Evolutionary conservation across 371 early-diverging fungal species (phyloP).

Genomic region (Mortierella polycephala): DNA sequence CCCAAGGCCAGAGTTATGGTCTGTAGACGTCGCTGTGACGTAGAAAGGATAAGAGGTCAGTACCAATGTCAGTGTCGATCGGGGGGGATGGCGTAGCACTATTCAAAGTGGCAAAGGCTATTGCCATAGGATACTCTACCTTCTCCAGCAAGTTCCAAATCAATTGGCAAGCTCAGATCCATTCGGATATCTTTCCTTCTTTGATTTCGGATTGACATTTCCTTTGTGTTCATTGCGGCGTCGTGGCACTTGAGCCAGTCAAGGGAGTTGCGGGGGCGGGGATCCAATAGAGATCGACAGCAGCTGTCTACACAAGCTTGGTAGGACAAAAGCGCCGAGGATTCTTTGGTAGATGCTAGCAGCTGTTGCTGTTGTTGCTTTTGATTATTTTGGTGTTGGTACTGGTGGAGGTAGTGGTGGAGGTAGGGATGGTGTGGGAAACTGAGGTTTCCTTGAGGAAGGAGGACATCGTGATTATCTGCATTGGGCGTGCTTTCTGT

Average conservation of each 20-base stretch:
- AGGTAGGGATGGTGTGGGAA: neutral
- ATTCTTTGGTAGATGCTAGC: neutral
- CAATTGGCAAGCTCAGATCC: neutral
- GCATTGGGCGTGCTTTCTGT: conserved; percentile 11
- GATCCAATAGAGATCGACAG: conserved; percentile 30
- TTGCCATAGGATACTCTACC: conserved; percentile 7
- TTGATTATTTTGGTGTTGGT: conserved; percentile 1
- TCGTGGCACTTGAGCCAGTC: conserved; percentile 42
- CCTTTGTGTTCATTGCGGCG: neutral
- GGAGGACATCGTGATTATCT: neutral
- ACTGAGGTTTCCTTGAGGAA: neutral
- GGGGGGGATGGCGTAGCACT: neutral
- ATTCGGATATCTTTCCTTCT: conserved; percentile 6
- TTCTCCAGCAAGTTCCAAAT: conserved; percentile 20
- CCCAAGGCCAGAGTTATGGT: too few species aligned
- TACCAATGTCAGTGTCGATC: neutral
- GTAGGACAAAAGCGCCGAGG: neutral
- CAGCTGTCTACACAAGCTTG: conserved; percentile 2
- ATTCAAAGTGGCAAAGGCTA: neutral
- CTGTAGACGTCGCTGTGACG: too few species aligned
- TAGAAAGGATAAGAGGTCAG: neutral
- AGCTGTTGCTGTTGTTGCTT: conserved; percentile 9
- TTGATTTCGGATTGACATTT: neutral
- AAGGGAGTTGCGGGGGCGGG: conserved; percentile 14
- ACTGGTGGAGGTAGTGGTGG: neutral